Evolutionary conservation across 2,329 filamentous ascomycete genomes (phyloP).

Genomic region (Trichoderma atrobrunneum): DNA sequence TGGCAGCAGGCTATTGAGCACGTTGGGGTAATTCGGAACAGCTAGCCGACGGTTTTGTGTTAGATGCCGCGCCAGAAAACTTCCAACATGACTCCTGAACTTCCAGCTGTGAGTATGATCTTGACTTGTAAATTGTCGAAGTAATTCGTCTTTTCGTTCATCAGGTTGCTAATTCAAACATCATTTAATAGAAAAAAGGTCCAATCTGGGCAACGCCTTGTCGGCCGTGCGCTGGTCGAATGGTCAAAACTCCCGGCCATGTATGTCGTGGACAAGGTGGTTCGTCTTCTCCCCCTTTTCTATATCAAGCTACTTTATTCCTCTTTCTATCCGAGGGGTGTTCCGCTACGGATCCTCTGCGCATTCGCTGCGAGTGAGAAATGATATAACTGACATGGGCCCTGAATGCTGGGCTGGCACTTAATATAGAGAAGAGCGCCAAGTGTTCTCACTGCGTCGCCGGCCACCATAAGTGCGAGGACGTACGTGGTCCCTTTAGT

Average conservation of each 20-base stretch:
- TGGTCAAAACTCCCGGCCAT: constrained; percentile 21
- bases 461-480: constrained; percentile 21
- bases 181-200: constrained; percentile 9
- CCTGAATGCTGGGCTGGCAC: not conserved
- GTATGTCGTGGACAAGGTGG: constrained; percentile 20
- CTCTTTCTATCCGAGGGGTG: not conserved
- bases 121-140: not conserved
- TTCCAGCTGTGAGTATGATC: constrained; percentile 14
- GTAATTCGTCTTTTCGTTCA: not conserved
- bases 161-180: not conserved
- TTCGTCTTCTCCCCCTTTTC: not conserved
- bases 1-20: not conserved
- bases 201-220: constrained; percentile 20
- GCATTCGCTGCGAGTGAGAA: not conserved
- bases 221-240: constrained; percentile 20
- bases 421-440: constrained; percentile 19
- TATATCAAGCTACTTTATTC: not conserved
- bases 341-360: not conserved
- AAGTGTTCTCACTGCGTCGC: constrained; percentile 22
- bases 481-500: constrained; percentile 17
- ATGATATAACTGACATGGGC: constrained; percentile 6
- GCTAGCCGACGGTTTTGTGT: not conserved
- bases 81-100: not conserved
- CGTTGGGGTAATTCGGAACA: not conserved
- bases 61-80: constrained; percentile 19